phyloP scores from a whole-genome alignment of 352 stramenopile genomes.

The Pythium periplocum region DNA sequence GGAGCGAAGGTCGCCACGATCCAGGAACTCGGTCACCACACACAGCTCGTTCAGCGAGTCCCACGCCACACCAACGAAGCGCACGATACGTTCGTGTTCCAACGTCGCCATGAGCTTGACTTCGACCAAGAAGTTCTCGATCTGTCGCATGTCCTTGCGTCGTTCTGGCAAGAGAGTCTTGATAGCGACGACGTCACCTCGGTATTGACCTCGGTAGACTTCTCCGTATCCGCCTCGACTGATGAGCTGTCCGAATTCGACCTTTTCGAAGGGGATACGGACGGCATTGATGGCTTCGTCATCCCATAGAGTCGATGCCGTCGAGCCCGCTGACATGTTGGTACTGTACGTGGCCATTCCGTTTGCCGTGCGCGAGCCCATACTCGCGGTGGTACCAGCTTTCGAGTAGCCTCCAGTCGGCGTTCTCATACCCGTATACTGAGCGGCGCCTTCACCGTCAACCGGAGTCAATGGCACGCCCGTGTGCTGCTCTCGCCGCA shows the following conservation, averaged over 20 bases:
- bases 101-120: slow-evolving; percentile 53
- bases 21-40: slow-evolving; percentile 25
- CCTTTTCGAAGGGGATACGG: slow-evolving; percentile 40
- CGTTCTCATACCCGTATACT: background rate
- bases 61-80: slow-evolving; percentile 65
- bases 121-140: slow-evolving; percentile 44
- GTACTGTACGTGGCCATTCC: background rate
- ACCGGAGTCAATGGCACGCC: background rate
- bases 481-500: background rate
- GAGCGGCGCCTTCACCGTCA: background rate
- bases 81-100: slow-evolving; percentile 56
- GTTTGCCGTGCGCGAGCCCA: background rate
- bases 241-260: slow-evolving; percentile 33
- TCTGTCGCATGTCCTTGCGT: slow-evolving; percentile 43
- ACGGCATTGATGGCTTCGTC: slow-evolving; percentile 11
- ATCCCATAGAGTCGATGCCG: background rate
- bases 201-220: slow-evolving; percentile 43
- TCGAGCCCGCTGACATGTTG: background rate
- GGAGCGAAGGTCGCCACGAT: slow-evolving; percentile 15
- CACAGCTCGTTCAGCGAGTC: slow-evolving; percentile 22
- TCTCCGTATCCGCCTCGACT: slow-evolving; percentile 46
- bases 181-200: slow-evolving; percentile 40
- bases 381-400: background rate
- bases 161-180: slow-evolving; percentile 51
- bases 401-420: background rate